Evolutionary conservation across 2,329 filamentous ascomycete genomes (phyloP), one percentile per base, ranked within the genome.

Genomic region (Cercospora sp.): DNA sequence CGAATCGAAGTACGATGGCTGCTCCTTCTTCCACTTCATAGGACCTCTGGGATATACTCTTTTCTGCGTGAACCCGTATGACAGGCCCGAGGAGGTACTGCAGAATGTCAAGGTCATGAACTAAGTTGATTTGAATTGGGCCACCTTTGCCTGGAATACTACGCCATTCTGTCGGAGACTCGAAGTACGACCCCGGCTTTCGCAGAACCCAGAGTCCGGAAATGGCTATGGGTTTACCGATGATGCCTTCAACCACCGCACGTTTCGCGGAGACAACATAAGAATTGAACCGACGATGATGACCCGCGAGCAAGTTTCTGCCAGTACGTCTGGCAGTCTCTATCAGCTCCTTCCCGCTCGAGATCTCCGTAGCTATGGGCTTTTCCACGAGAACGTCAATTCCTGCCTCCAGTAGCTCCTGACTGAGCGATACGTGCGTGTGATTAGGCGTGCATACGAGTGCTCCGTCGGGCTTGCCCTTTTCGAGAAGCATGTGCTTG

Each of bases 391-490:
- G 79, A 0, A 87, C 79, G 62, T 87, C 83, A n/a, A 88, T 75
- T 0, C 82, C 83, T 0, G 76, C 79, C 0, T 78, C 72, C 1
- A 87, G 78, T 1, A 88, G 78, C 45, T 84, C 79, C n/a, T 80
- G 81, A 2, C 84, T 78, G 1, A 88, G 68, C 0, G 82, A 60
- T 4, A 86, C 85, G 67, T 89, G 87, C 0, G 85, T 87, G 71
- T 85, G 81, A 71, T 88, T 89, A 2, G 87, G 87, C 0, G 86
- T 88, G 79, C 86, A 87, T 60, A 88, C 81, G 48, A 88, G 84
- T 23, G 86, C 86, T 39, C 83, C 86, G 60, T 86, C 81, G 10
- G 85, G 84, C 53, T 76, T 51, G 6, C 70, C 31, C 0, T 79
- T 80, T 5, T 75, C 70, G 0, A 88, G 72, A 10, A 58, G 26